Evolutionary conservation across 2,329 filamentous ascomycete genomes (phyloP).

Genomic region (Xylaria sp.): DNA sequence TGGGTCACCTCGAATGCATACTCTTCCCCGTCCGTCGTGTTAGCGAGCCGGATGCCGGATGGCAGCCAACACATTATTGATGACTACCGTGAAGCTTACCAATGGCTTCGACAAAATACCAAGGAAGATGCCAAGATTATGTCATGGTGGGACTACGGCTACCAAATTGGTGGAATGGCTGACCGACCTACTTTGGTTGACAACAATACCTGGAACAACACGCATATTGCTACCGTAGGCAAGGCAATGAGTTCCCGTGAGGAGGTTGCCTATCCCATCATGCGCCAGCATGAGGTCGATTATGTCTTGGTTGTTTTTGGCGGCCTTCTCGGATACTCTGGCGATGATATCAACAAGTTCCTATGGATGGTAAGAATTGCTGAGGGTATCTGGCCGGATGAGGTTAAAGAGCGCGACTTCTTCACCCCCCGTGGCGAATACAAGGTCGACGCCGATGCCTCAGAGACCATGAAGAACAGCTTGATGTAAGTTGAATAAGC

Average conservation of each 20-base stretch:
- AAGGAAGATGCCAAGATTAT: conserved; percentile 95
- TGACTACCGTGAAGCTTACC: conserved; percentile 98
- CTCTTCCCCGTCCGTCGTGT: conserved; percentile 95
- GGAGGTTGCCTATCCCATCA: conserved; percentile 98
- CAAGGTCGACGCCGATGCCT: conserved; percentile 90
- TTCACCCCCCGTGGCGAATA: conserved; percentile 96
- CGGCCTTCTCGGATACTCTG: conserved; percentile 94
- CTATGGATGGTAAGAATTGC: conserved; percentile 99
- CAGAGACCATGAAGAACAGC: conserved; percentile 98
- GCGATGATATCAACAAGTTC: conserved; percentile 99
- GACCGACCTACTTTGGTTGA: conserved; percentile 96
- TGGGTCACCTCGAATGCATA: conserved; percentile 99
- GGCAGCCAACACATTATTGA: conserved; percentile 99
- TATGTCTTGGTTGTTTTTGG: conserved; percentile 99
- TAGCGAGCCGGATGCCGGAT: conserved; percentile 91
- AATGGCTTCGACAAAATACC: conserved; percentile 99
- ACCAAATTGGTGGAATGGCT: conserved; percentile 99
- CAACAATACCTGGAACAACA: conserved; percentile 99
- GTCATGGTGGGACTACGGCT: conserved; percentile 99
- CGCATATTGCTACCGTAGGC: conserved; percentile 97
- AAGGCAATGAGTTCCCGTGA: conserved; percentile 98
- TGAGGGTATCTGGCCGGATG: conserved; percentile 99
- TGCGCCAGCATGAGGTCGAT: conserved; percentile 98
- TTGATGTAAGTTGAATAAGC: conserved; percentile 79
- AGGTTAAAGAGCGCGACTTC: conserved; percentile 96